Evolutionary conservation across 345 rosid genomes (phyloP).

Genomic region (Aquilaria yunnanensis): DNA sequence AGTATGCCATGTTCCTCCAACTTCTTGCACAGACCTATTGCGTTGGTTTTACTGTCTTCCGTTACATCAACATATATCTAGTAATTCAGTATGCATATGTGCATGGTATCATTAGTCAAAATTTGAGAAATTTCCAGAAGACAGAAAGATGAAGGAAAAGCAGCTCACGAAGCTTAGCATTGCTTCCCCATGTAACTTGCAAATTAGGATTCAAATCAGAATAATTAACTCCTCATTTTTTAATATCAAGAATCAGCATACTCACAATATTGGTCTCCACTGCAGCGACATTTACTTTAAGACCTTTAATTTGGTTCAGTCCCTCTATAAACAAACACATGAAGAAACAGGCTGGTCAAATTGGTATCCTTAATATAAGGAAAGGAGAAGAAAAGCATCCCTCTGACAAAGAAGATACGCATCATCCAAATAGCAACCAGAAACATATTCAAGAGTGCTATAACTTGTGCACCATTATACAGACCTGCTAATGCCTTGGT

Average conservation of each 20-base stretch:
- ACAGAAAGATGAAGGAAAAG: not conserved
- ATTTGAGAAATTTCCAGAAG: not conserved
- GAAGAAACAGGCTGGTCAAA: not conserved
- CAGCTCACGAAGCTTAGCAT: no score
- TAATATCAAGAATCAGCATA: conserved; percentile 5
- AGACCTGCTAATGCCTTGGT: conserved; percentile 79
- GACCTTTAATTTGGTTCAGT: conserved; percentile 60
- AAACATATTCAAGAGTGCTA: not conserved
- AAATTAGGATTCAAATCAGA: not conserved
- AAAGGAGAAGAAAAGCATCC: conserved; percentile 3
- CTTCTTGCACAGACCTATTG: conserved; percentile 47
- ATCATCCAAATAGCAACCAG: no score
- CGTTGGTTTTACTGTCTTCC: conserved; percentile 43
- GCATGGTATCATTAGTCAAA: not conserved
- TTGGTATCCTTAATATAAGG: not conserved
- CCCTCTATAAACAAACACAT: conserved; percentile 41
- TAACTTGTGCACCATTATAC: not conserved
- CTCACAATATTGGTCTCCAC: conserved; percentile 94
- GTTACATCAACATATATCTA: conserved; percentile 61
- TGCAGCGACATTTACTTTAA: conserved; percentile 53
- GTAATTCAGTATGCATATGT: not conserved
- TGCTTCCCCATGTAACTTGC: not conserved
- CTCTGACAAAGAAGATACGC: not conserved
- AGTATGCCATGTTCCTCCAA: conserved; percentile 67
- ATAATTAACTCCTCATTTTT: not conserved